Percentiles rank a stretch among this genome's conserved stretches.
phyloP scores from a whole-genome alignment of 805 yeast species.

The Yamadazyma tumulicola region DNA sequence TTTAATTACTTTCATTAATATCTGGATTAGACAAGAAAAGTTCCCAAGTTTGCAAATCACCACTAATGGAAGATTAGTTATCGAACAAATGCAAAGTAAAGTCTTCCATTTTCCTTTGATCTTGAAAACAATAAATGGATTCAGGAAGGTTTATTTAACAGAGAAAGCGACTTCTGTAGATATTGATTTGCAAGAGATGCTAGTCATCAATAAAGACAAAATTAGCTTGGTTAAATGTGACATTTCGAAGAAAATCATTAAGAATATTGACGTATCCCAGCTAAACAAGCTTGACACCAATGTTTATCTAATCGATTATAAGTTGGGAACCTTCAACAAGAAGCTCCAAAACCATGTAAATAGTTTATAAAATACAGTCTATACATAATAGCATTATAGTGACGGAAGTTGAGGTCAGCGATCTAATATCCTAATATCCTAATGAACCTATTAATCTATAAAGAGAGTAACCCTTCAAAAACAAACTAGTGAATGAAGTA shows the following conservation, averaged over 20 bases:
- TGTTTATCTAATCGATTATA: conserved; percentile 12
- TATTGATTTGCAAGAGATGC: conserved; percentile 7
- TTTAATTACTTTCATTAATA: conserved; percentile 47
- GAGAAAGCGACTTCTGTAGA: conserved; percentile 9
- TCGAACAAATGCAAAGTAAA: conserved; percentile 50
- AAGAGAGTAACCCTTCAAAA: background rate
- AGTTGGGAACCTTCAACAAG: conserved; percentile 7
- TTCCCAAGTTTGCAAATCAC: conserved; percentile 45
- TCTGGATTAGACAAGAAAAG: conserved; percentile 63
- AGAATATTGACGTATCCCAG: conserved; percentile 5
- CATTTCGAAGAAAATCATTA: conserved; percentile 11
- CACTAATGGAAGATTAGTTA: conserved; percentile 10
- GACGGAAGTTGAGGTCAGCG: background rate
- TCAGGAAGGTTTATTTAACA: conserved; percentile 7
- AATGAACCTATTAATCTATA: conserved; percentile 1
- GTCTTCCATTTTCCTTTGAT: conserved; percentile 63
- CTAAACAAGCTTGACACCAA: conserved; percentile 10
- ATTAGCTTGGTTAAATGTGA: conserved; percentile 10
- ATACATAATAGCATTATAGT: background rate
- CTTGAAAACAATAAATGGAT: conserved; percentile 26
- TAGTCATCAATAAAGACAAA: conserved; percentile 10
- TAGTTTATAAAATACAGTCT: conserved; percentile 1
- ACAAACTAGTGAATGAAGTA: conserved; percentile 1
- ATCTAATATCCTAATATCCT: no score
- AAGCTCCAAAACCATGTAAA: conserved; percentile 7